phyloP scores from a whole-genome alignment of 2,329 filamentous ascomycete genomes.

The Chalara sp. region DNA sequence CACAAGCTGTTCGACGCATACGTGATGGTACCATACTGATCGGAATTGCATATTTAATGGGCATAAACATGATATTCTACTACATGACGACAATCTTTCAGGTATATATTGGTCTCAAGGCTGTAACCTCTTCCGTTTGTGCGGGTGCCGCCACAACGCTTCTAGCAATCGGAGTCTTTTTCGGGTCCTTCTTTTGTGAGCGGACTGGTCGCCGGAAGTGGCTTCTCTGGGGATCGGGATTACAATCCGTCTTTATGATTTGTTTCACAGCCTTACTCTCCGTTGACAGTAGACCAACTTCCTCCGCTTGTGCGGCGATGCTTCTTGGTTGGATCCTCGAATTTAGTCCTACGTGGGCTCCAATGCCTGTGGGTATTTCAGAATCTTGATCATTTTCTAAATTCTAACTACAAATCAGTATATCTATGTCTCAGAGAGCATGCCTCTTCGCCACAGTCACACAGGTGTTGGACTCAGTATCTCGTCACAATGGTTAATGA shows the following conservation, averaged over 20 bases:
- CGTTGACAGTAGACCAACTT: background rate
- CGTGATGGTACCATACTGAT: background rate
- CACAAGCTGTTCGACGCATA: background rate
- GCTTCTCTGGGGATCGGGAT: background rate
- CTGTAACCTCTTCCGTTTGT: background rate
- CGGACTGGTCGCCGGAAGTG: background rate
- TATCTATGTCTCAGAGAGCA: slow-evolving; percentile 26
- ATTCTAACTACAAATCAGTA: background rate
- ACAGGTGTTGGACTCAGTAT: slow-evolving; percentile 26
- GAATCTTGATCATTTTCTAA: no score
- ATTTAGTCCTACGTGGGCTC: background rate
- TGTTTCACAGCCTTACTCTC: background rate
- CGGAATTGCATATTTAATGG: background rate
- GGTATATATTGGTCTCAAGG: background rate
- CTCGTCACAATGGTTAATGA: slow-evolving; percentile 28
- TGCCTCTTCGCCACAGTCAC: slow-evolving; percentile 29
- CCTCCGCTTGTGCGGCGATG: background rate
- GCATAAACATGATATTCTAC: slow-evolving; percentile 2
- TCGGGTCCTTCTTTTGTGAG: background rate
- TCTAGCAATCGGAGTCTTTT: background rate
- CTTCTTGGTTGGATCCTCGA: background rate
- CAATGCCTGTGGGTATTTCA: background rate
- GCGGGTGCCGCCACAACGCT: background rate
- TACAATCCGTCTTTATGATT: background rate
- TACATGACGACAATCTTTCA: background rate